A percentile compares a stretch with the other conserved stretches of the same genome.
Conservation (phyloP, 179 eudicot genomes). For the Silene vulgaris region DNA sequence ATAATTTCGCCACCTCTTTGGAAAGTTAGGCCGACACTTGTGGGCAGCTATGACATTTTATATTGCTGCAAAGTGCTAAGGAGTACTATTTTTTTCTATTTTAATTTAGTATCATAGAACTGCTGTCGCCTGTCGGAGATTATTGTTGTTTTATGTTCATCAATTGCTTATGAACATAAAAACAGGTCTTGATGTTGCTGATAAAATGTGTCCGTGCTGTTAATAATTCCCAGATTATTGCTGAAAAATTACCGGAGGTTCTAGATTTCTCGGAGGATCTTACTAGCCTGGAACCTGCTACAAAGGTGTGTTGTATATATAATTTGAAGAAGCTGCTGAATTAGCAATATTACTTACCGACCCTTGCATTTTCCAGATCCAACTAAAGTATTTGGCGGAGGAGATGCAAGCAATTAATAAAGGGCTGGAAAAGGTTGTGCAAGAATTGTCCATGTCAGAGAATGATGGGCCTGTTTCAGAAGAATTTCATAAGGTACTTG, state of each 20-base stretch:
- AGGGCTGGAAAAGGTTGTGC: conserved; percentile 77
- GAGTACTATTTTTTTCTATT: background rate
- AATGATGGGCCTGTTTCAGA: conserved; percentile 70
- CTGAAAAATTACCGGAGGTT: conserved; percentile 66
- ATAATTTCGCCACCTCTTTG: too few relatives aligned
- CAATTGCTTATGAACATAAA: conserved; percentile 9
- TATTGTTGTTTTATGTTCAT: background rate
- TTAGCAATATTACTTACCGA: conserved; percentile 10
- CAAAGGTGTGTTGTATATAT: conserved; percentile 53
- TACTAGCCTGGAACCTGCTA: conserved; percentile 64
- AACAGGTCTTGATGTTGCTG: background rate
- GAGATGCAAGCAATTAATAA: conserved; percentile 85
- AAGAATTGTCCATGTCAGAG: conserved; percentile 66
- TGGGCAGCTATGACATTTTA: background rate
- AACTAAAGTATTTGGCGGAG: conserved; percentile 69
- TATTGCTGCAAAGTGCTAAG: background rate
- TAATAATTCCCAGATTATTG: conserved; percentile 46
- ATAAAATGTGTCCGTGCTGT: conserved; percentile 5
- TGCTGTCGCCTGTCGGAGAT: background rate
- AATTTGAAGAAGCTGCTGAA: conserved; percentile 9
- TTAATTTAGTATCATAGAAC: background rate
- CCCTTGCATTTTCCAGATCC: conserved; percentile 49
- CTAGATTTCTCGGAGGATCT: conserved; percentile 80
- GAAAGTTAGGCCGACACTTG: too few relatives aligned
- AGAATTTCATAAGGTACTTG: conserved; percentile 54